Evolutionary conservation across 345 rosid genomes (phyloP).

Genomic region (thale cress (Arabidopsis thaliana)): TAIR10.1 NC_003074.8:1047001-1047500

Average conservation of each 20-base stretch:
- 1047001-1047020: neutral
- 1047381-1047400: no score
- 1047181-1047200: neutral
- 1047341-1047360: no score
- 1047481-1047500: neutral
- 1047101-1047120: neutral
- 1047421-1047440: no score
- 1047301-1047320: neutral
- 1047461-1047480: no score
- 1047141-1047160: neutral
- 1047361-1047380: no score
- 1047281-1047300: neutral
- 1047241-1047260: constrained; percentile 5
- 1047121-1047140: neutral
- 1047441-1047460: no score
- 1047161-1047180: neutral
- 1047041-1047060: neutral
- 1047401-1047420: no score
- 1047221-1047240: constrained; percentile 7
- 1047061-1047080: neutral
- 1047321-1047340: no score
- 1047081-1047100: neutral
- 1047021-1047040: neutral
- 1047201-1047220: neutral
- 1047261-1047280: neutral